Evolutionary conservation across 306 rosid genomes (phyloP), one percentile per base, ranked within the genome.

Genomic region (Canavalia gladiata): DNA sequence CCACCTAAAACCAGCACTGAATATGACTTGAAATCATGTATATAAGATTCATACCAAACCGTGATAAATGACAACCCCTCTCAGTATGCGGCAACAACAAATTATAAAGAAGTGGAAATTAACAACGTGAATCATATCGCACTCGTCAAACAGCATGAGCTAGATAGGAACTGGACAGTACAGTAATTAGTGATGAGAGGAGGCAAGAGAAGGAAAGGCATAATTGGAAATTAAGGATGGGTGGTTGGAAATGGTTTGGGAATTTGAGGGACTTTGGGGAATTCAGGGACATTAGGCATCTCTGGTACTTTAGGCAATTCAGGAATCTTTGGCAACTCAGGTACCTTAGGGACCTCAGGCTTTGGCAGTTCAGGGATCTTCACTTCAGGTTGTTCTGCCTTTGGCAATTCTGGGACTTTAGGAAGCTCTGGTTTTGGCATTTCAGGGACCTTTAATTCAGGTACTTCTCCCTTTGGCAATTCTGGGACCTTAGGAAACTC

Each of bases 211-310:
- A 5, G 42, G 9, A 34, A 67, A 57, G 28, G 46, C 5, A 49
- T 7, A 10, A 4, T 10, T 57, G 37, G 5, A 50, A 25, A 37
- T 37, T 39, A 81, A 55, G 76, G 81, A 74, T 43, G 43, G 9
- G 46, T 50, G 8, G 67, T 45, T 52, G 80, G 67, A 50, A 51
- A 7, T 7, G 59, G 68, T 58, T 69, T 76, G 8, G 86, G 65
- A 9, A 75, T 11, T 56, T 72, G 37, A n/a, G 65, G 51, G 33
- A 34, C 58, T 58, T 69, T 77, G 3, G 86, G 72, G 8, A 75
- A 35, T 31, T 73, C 30, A 37, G 56, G 43, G 12, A 56, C 30
- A 4, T 56, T 39, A 56, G 67, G 67, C 12, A 65, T 1, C 2
- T 39, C 25, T 49, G 72, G 35, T 4, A 71, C 12, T 5, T 34